Conservation (phyloP, 225 moss, liverwort and hornwort genomes). For the Polytrichum commune region DNA sequence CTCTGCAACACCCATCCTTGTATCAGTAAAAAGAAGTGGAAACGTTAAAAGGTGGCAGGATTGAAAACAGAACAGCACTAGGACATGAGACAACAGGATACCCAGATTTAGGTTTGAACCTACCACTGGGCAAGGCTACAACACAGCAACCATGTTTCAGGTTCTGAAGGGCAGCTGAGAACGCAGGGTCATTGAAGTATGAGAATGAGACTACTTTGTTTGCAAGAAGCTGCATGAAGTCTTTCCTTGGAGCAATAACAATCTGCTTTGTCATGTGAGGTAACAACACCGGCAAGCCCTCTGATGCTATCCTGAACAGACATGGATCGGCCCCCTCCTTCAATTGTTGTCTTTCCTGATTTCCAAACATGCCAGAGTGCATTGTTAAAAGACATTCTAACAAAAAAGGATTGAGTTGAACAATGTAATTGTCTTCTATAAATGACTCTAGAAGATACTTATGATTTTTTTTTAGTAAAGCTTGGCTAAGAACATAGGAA, state of each 20-base stretch:
- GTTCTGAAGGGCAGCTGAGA: slow-evolving; percentile 54
- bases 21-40: not conserved
- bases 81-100: not conserved
- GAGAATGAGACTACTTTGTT: slow-evolving; percentile 67
- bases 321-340: slow-evolving; percentile 57
- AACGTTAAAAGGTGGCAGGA: not conserved
- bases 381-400: too few relatives aligned
- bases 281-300: slow-evolving; percentile 72
- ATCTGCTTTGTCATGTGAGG: slow-evolving; percentile 94
- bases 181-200: slow-evolving; percentile 54
- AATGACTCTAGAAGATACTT: too few relatives aligned
- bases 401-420: too few relatives aligned
- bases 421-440: too few relatives aligned
- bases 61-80: not conserved
- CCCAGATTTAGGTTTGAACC: slow-evolving; percentile 7
- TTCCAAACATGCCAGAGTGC: not conserved
- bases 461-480: too few relatives aligned
- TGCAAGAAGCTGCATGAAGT: slow-evolving; percentile 69
- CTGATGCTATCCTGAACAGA: slow-evolving; percentile 86
- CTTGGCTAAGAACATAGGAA: not conserved
- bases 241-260: slow-evolving; percentile 50
- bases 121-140: slow-evolving; percentile 60
- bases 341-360: slow-evolving; percentile 76
- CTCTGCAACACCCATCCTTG: slow-evolving; percentile 19
- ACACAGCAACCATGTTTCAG: slow-evolving; percentile 83